Base-by-base conservation (phyloP, 306 rosid species). In the Vigna angularis region DNA sequence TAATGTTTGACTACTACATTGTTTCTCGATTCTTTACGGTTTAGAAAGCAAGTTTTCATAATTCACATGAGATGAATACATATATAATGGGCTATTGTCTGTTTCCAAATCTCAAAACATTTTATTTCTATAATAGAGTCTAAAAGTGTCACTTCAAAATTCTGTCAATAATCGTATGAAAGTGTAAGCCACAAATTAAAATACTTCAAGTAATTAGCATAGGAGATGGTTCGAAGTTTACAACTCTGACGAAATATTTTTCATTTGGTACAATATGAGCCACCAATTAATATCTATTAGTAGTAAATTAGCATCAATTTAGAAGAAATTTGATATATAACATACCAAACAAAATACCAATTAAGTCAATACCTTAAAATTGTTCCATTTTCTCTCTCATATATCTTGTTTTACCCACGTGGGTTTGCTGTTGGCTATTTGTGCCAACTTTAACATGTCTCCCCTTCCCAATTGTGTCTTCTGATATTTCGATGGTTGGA, bases 381-480 rank as follows among this genome's bases (percentile, higher is more conserved):
- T 34, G 32, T 42, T n/a, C 12, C 71, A 38, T 64, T 64, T 26
- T 36, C 48, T 71, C 49, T 52, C 49, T 45, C 49, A 3, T 4
- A 52, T 5, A 72, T 53, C 2, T 22, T 64, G 40, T 53, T 49
- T 70, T 50, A 70, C 68, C 62, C 73, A 26, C 51, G 66, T 82
- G 79, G 74, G 72, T 9, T 38, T 53, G 74, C 32, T 38, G 51
- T 59, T 59, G 65, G 26, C 73, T 24, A 47, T 14, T 16, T 7
- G 5, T 71, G 81, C 83, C 86, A 79, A 78, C 86, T 79, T 74
- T 17, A 76, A 55, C 85, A 16, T 70, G 85, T 85, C 80, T 80
- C 82, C 85, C 47, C 86, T 56, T 75, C 85, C 12, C 78, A 70
- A 70, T 32, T 20, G 59, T 62, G 78, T 44, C 71, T 74, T 20